Conservation (phyloP, 495 filamentous ascomycete genomes). For the Echria macrotheca region DNA sequence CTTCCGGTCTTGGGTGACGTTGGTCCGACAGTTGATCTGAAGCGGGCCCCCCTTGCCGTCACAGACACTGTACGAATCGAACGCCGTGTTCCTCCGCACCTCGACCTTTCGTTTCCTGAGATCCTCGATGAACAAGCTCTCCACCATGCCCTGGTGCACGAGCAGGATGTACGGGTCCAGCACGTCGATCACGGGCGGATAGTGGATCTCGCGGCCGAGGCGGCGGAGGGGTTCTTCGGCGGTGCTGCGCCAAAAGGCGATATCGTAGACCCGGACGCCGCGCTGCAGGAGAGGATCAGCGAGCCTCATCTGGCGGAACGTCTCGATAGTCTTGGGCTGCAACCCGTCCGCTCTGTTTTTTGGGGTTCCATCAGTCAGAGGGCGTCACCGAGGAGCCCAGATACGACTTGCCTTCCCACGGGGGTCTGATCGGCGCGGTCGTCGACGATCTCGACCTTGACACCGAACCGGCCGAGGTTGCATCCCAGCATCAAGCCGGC, state of each 20-base stretch:
- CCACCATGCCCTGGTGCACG: constrained; percentile 70
- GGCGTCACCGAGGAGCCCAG: too few species aligned
- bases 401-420: constrained; percentile 46
- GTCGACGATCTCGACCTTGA: constrained; percentile 56
- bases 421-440: constrained; percentile 56
- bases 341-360: constrained; percentile 56
- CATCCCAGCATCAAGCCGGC: constrained; percentile 67
- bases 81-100: constrained; percentile 52
- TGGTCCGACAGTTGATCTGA: constrained; percentile 37
- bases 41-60: constrained; percentile 35
- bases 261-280: constrained; percentile 63
- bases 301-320: constrained; percentile 57
- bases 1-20: constrained; percentile 37
- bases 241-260: constrained; percentile 65
- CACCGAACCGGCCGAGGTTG: constrained; percentile 60
- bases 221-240: constrained; percentile 47
- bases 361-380: too few species aligned
- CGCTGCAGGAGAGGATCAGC: constrained; percentile 56
- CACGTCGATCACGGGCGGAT: constrained; percentile 55
- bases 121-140: constrained; percentile 61
- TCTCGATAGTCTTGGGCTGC: constrained; percentile 52
- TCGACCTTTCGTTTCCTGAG: constrained; percentile 51
- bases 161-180: constrained; percentile 66
- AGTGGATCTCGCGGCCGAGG: constrained; percentile 48
- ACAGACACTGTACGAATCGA: constrained; percentile 45